A percentile compares a stretch with the other conserved stretches of the same genome.
These are phyloP conservation scores for Penicillium sumatraense DNA, from an alignment of 2,329 filamentous ascomycete genomes.

Conservation along the genomic window DNA sequence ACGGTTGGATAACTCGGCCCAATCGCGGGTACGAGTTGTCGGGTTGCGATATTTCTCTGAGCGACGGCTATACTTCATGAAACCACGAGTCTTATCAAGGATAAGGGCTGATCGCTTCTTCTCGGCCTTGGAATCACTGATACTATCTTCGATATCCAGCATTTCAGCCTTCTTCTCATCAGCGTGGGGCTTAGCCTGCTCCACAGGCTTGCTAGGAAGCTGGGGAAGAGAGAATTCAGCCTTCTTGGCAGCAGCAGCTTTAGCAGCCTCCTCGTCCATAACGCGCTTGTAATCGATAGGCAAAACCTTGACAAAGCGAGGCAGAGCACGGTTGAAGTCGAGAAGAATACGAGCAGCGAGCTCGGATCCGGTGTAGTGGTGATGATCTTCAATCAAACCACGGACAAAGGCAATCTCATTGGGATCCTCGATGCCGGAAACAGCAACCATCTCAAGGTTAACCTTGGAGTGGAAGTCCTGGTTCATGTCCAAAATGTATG, in stretches of 20 bases:
- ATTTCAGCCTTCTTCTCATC: slow-evolving; percentile 70
- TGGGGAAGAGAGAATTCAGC: slow-evolving; percentile 80
- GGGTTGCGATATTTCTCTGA: slow-evolving; percentile 90
- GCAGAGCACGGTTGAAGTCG: slow-evolving; percentile 92
- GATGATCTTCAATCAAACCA: slow-evolving; percentile 91
- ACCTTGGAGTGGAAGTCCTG: slow-evolving; percentile 90
- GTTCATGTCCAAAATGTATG: slow-evolving; percentile 88
- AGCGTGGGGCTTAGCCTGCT: slow-evolving; percentile 63
- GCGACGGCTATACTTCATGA: slow-evolving; percentile 95
- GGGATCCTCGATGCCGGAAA: slow-evolving; percentile 80
- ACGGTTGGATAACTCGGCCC: slow-evolving; percentile 86
- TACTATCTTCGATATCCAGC: slow-evolving; percentile 88
- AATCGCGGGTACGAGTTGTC: slow-evolving; percentile 85
- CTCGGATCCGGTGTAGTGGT: slow-evolving; percentile 97
- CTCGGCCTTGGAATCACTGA: slow-evolving; percentile 81
- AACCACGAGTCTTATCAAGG: slow-evolving; percentile 95
- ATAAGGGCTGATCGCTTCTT: slow-evolving; percentile 89
- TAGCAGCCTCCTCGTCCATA: slow-evolving; percentile 80
- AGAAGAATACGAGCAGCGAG: slow-evolving; percentile 88
- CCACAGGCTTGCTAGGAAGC: slow-evolving; percentile 62
- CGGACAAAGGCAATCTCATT: slow-evolving; percentile 88
- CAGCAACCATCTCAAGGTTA: slow-evolving; percentile 97
- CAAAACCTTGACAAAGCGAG: slow-evolving; percentile 89
- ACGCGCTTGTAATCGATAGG: slow-evolving; percentile 97
- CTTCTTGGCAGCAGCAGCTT: slow-evolving; percentile 83